Evolutionary conservation across 129 eudicot species (phyloP).

Genomic region (Gnaphalium uliginosum): DNA sequence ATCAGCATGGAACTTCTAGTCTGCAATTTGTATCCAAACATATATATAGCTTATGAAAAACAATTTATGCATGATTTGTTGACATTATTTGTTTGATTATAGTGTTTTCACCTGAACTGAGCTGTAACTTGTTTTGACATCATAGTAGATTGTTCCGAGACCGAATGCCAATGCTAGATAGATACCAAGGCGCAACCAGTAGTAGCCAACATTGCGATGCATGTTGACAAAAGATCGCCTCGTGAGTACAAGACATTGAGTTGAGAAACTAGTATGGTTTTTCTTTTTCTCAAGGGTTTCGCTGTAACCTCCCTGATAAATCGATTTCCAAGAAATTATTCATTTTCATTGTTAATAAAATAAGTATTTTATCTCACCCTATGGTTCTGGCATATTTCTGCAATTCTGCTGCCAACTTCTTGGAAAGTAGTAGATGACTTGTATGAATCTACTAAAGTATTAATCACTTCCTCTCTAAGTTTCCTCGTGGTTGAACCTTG

Average conservation of each 20-base stretch:
- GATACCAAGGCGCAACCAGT: constrained; percentile 27
- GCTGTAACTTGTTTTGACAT: not conserved
- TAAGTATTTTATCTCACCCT: constrained; percentile 32
- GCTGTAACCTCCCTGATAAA: not conserved
- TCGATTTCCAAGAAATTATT: not conserved
- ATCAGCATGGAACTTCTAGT: constrained; percentile 74
- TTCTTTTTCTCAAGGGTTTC: not conserved
- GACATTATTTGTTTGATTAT: not conserved
- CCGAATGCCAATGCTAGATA: constrained; percentile 19
- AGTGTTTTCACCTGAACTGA: not conserved
- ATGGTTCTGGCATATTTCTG: constrained; percentile 34
- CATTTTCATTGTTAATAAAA: not conserved
- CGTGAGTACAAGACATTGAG: constrained; percentile 11
- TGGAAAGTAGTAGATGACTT: constrained; percentile 39
- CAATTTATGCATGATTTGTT: not conserved
- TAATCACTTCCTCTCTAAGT: constrained; percentile 46
- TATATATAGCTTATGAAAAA: not conserved
- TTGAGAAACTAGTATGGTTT: constrained; percentile 9
- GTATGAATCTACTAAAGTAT: constrained; percentile 42
- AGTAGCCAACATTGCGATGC: constrained; percentile 27
- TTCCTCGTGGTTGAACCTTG: constrained; percentile 36
- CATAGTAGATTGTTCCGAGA: constrained; percentile 14
- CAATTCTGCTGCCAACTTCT: constrained; percentile 39
- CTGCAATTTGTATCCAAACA: constrained; percentile 28
- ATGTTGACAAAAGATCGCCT: constrained; percentile 18